Evolutionary conservation across 768 basidiomycete species (phyloP).

Genomic region (Lyophyllum shimeji): DNA sequence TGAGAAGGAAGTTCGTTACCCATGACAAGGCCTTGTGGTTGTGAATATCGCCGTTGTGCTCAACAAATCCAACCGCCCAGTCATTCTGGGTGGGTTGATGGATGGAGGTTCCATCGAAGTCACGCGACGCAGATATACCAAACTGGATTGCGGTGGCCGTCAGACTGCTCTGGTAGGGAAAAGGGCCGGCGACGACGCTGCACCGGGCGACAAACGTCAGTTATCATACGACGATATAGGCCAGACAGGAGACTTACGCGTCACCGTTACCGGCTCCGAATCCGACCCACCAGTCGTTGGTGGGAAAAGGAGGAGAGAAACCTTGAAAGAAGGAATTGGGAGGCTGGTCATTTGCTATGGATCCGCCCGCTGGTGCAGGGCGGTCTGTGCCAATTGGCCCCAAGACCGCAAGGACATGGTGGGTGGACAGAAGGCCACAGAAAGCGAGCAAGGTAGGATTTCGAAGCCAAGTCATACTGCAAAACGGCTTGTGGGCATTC

Average conservation of each 20-base stretch:
- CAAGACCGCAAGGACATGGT: slow-evolving; percentile 16
- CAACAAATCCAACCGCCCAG: slow-evolving; percentile 30
- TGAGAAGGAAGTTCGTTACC: slow-evolving; percentile 16
- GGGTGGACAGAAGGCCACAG: slow-evolving; percentile 7
- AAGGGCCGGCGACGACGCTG: slow-evolving; percentile 30
- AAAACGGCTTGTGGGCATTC: neutral
- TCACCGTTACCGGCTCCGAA: slow-evolving; percentile 26
- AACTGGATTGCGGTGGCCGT: slow-evolving; percentile 26
- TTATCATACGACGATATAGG: neutral
- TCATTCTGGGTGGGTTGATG: slow-evolving; percentile 31
- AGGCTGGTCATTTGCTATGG: slow-evolving; percentile 24
- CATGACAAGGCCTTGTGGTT: slow-evolving; percentile 33
- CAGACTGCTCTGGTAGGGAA: slow-evolving; percentile 30
- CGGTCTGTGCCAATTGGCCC: slow-evolving; percentile 25
- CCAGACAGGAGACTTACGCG: slow-evolving; percentile 15
- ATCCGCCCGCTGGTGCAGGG: slow-evolving; percentile 25
- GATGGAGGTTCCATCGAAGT: slow-evolving; percentile 32
- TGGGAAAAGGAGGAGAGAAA: slow-evolving; percentile 31
- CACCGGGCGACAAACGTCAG: neutral
- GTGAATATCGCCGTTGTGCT: slow-evolving; percentile 28
- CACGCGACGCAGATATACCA: slow-evolving; percentile 27
- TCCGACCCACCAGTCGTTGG: slow-evolving; percentile 36
- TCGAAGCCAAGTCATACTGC: slow-evolving; percentile 17
- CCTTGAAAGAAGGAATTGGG: slow-evolving; percentile 34
- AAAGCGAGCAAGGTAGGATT: slow-evolving; percentile 4